Evolutionary conservation across 768 basidiomycete genomes (phyloP).

Genomic region (Xanthoconium purpureum): DNA sequence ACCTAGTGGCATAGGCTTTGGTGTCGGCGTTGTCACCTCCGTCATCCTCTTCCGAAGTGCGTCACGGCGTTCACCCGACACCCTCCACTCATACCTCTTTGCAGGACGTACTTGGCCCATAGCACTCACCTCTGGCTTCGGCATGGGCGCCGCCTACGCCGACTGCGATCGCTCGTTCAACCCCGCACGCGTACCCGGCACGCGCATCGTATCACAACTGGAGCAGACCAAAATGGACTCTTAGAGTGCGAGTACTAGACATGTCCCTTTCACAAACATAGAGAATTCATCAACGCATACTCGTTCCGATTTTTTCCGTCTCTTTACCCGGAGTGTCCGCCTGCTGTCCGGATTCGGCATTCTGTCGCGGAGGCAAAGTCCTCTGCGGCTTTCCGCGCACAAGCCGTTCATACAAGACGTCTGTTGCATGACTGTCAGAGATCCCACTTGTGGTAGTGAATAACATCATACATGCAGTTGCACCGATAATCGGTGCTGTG

Average conservation of each 20-base stretch:
- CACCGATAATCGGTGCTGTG: slow-evolving; percentile 62
- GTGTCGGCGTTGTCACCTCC: slow-evolving; percentile 83
- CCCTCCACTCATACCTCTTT: slow-evolving; percentile 8
- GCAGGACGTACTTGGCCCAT: slow-evolving; percentile 92
- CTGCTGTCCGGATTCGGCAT: slow-evolving; percentile 1
- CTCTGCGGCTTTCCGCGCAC: slow-evolving; percentile 50
- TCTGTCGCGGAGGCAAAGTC: slow-evolving; percentile 29
- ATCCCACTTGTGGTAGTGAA: background rate
- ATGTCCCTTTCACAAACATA: background rate
- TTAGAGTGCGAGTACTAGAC: background rate
- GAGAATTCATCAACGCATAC: no score
- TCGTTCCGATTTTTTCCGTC: slow-evolving; percentile 20
- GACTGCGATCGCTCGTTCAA: slow-evolving; percentile 95
- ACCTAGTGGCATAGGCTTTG: slow-evolving; percentile 80
- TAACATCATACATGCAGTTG: slow-evolving; percentile 54
- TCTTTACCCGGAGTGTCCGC: slow-evolving; percentile 1
- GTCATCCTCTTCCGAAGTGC: slow-evolving; percentile 89
- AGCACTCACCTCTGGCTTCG: slow-evolving; percentile 82
- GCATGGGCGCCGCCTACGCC: slow-evolving; percentile 81
- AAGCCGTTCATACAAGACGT: slow-evolving; percentile 64
- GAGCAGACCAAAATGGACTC: slow-evolving; percentile 24
- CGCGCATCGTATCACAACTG: slow-evolving; percentile 56
- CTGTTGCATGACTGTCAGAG: slow-evolving; percentile 35
- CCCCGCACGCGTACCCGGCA: slow-evolving; percentile 83
- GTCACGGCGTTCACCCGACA: slow-evolving; percentile 32